These are phyloP conservation scores for Ophioceras dolichostomum DNA, from an alignment of 2,329 filamentous ascomycete genomes.

Conservation along the genomic window DNA sequence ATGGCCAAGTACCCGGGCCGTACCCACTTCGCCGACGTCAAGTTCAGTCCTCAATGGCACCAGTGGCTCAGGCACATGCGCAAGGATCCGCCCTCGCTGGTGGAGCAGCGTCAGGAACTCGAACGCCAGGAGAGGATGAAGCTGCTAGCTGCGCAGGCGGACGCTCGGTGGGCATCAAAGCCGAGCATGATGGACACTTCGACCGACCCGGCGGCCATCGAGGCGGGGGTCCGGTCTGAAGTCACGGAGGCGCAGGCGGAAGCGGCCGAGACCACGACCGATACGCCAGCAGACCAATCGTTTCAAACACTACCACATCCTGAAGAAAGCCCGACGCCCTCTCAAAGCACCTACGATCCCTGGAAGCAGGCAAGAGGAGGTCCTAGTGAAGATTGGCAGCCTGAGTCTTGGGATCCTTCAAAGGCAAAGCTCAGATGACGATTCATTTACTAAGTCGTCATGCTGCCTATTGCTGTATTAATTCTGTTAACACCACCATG, in stretches of 20 bases:
- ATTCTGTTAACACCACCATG: too few relatives aligned
- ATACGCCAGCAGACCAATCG: too few relatives aligned
- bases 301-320: too few relatives aligned
- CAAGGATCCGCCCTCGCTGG: slow-evolving; percentile 36
- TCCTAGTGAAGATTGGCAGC: slow-evolving; percentile 56
- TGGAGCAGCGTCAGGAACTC: slow-evolving; percentile 43
- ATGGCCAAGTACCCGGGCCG: slow-evolving; percentile 47
- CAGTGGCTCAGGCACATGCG: slow-evolving; percentile 56
- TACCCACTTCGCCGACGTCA: slow-evolving; percentile 41
- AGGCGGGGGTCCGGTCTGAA: background rate
- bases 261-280: too few relatives aligned
- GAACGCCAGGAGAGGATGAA: slow-evolving; percentile 39
- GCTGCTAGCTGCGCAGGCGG: slow-evolving; percentile 45
- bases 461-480: too few relatives aligned
- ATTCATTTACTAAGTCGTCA: too few relatives aligned
- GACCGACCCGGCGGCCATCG: slow-evolving; percentile 13
- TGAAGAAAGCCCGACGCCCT: too few relatives aligned
- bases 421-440: slow-evolving; percentile 1
- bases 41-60: slow-evolving; percentile 52
- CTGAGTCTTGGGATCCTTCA: slow-evolving; percentile 42
- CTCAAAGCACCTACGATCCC: slow-evolving; percentile 26
- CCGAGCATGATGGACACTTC: slow-evolving; percentile 34
- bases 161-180: slow-evolving; percentile 52
- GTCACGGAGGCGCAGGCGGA: slow-evolving; percentile 1
- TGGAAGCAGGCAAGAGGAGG: slow-evolving; percentile 44